A percentile compares a stretch with the other conserved stretches of the same genome.
These are phyloP conservation scores for Kwoniella newhampshirensis DNA, from an alignment of 768 basidiomycete species.

Conservation along the genomic window DNA sequence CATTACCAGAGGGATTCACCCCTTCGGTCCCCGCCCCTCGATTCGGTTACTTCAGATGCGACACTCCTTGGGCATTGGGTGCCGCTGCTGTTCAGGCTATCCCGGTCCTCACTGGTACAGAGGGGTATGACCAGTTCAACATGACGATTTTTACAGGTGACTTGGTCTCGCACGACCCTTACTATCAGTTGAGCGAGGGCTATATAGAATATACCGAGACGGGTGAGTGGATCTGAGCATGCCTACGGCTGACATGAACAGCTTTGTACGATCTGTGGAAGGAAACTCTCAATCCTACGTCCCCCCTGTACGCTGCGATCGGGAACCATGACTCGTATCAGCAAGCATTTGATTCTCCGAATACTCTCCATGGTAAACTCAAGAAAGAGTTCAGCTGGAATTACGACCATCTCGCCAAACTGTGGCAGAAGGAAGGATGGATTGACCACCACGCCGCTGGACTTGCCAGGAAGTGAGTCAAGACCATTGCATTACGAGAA, in stretches of 20 bases:
- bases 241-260: too few relatives aligned
- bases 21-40: slow-evolving; percentile 65
- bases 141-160: slow-evolving; percentile 73
- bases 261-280: slow-evolving; percentile 69
- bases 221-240: background rate
- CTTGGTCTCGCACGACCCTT: slow-evolving; percentile 69
- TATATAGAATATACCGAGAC: slow-evolving; percentile 17
- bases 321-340: slow-evolving; percentile 78
- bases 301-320: slow-evolving; percentile 70
- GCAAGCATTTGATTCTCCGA: slow-evolving; percentile 53
- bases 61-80: slow-evolving; percentile 65
- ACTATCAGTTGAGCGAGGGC: slow-evolving; percentile 58
- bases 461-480: slow-evolving; percentile 58
- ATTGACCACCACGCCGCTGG: slow-evolving; percentile 62
- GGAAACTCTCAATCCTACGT: slow-evolving; percentile 61
- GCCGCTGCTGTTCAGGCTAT: slow-evolving; percentile 67
- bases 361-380: slow-evolving; percentile 19
- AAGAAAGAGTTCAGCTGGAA: slow-evolving; percentile 58
- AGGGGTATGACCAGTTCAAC: slow-evolving; percentile 61
- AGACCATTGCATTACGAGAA: background rate
- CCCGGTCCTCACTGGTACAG: slow-evolving; percentile 65
- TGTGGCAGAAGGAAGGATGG: slow-evolving; percentile 74
- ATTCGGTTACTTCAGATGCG: slow-evolving; percentile 67
- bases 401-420: slow-evolving; percentile 69
- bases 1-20: slow-evolving; percentile 58